Base-by-base conservation (phyloP, 2,329 filamentous ascomycete genomes). In the Fusarium mexicanum region DNA sequence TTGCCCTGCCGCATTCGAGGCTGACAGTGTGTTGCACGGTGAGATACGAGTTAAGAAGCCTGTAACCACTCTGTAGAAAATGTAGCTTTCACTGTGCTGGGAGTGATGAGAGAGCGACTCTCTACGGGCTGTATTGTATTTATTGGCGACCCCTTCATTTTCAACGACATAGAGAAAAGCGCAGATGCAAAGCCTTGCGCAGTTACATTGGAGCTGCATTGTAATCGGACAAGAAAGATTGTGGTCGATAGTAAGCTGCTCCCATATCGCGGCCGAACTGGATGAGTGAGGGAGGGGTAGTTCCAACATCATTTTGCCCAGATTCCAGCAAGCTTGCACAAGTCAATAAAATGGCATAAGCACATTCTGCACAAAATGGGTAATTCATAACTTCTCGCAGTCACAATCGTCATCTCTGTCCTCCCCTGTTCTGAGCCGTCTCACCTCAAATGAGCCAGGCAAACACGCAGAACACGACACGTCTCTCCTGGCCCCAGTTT, bases 11-110 rank as follows among this genome's bases (percentile, higher is more conserved):
- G 13, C 18, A 33, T 33, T 20, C 17, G 12, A 24, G 31, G 4
- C 5, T 16, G 12, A 35, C 17, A 22, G 18, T 29, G 35, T 38
- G 14, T n/a, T 13, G 14, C 13, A 29, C 7, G 6, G n/a, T 37
- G 4, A 12, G 33, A 24, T 16, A 22, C 17, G 4, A 20, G 8
- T 17, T 16, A 4, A 11, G 3, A 53, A 26, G 50, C 12, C 16
- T 11, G 6, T 8, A 20, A 16, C 9, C n/a, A 8, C 4, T 3
- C 17, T 0, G 8, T 8, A 29, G 18, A 54, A 12, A 4, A 9
- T 9, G 11, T 29, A 29, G 14, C 10, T 9, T 13, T 40, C 24
- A 40, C 51, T 17, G 20, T 40, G 24, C 33, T 5, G 6, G 9
- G 9, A 26, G 11, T 22, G 5, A 40, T 38, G 6, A 22, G 18